Percentiles rank a stretch among this genome's conserved stretches.
Conservation (phyloP, 768 basidiomycete genomes). For the Boletus coccyginus region DNA sequence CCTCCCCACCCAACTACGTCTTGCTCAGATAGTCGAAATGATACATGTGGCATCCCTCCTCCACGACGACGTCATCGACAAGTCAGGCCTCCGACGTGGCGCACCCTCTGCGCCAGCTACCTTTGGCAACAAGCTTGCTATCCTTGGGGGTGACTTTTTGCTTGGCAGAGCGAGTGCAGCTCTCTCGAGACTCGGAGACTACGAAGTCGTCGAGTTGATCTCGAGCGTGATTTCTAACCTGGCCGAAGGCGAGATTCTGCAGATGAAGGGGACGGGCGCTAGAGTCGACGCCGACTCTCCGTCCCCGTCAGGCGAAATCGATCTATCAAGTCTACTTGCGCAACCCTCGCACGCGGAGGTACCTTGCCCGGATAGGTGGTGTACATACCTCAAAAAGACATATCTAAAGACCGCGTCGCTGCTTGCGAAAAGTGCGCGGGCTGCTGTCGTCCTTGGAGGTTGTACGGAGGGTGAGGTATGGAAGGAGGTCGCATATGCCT, state of each 20-base stretch:
- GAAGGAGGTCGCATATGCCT: conserved; percentile 89
- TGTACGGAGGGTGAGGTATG: conserved; percentile 71
- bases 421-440: conserved; percentile 84
- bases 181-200: conserved; percentile 79
- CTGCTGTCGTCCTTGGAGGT: conserved; percentile 86
- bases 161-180: conserved; percentile 89
- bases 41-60: too few species aligned
- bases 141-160: conserved; percentile 94
- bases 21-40: too few species aligned
- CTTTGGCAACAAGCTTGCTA: conserved; percentile 90
- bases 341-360: conserved; percentile 23
- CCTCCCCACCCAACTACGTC: too few species aligned
- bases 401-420: conserved; percentile 91
- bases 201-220: conserved; percentile 91
- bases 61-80: too few species aligned
- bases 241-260: conserved; percentile 93
- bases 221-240: conserved; percentile 90
- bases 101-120: conserved; percentile 65
- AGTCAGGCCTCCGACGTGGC: too few species aligned
- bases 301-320: conserved; percentile 10
- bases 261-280: conserved; percentile 41
- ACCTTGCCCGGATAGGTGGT: conserved; percentile 59
- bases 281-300: background rate
- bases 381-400: conserved; percentile 83
- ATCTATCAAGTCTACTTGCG: too few species aligned